Percentiles rank a stretch among this genome's conserved stretches.
Evolutionary conservation across 768 basidiomycete genomes (phyloP).

Genomic region (Phaeolepiota aurea): DNA sequence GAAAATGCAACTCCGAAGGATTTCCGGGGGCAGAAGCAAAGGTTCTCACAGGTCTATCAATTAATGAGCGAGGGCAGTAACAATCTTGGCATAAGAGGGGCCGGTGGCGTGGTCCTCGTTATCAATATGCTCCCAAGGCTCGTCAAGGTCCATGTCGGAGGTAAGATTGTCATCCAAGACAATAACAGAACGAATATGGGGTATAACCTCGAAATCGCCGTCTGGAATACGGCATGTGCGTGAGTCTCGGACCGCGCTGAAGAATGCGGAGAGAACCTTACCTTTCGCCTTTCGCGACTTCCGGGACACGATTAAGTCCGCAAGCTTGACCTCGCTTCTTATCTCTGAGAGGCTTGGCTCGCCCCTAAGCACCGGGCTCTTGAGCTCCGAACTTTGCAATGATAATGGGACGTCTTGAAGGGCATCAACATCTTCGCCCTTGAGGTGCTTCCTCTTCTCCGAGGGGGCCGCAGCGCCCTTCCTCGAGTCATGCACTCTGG

Average conservation of each 20-base stretch:
- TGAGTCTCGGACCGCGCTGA: slow-evolving; percentile 2
- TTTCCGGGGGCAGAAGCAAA: no score
- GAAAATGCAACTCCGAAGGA: no score
- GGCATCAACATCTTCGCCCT: not conserved
- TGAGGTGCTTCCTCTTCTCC: slow-evolving; percentile 10
- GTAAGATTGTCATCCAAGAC: slow-evolving; percentile 40
- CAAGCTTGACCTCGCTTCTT: slow-evolving; percentile 22
- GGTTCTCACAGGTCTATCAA: no score
- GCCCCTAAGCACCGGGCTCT: not conserved
- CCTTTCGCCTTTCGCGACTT: slow-evolving; percentile 35
- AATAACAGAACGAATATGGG: slow-evolving; percentile 45
- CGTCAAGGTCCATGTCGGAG: slow-evolving; percentile 35
- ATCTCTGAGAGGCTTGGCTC: not conserved
- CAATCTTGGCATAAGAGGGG: slow-evolving; percentile 3
- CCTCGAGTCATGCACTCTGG: slow-evolving; percentile 3
- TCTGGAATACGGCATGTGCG: slow-evolving; percentile 18
- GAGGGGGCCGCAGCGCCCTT: slow-evolving; percentile 4
- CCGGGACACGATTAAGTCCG: slow-evolving; percentile 17
- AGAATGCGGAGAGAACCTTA: slow-evolving; percentile 17
- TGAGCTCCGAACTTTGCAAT: not conserved
- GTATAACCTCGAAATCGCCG: slow-evolving; percentile 51
- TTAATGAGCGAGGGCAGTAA: slow-evolving; percentile 1
- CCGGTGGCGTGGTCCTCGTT: slow-evolving; percentile 5
- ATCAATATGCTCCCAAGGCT: slow-evolving; percentile 53
- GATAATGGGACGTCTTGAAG: not conserved